Percentiles rank a stretch among this genome's conserved stretches.
These are phyloP conservation scores for Zoysia japonica DNA, from an alignment of 176 grass and related monocot species.

Conservation along the genomic window DNA sequence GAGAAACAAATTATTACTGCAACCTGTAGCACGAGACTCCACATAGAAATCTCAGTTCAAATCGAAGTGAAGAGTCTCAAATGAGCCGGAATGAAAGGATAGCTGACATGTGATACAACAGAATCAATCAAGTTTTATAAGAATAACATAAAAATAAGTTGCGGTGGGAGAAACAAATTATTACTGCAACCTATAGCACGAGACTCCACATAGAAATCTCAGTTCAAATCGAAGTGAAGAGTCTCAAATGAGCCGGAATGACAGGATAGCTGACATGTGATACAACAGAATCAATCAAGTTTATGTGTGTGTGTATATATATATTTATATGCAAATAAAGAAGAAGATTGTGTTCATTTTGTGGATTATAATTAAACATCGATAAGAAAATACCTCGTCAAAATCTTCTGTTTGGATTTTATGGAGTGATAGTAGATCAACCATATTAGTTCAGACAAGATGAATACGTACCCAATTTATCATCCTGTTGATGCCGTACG, in stretches of 20 bases:
- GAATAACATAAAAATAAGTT: neutral
- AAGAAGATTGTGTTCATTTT: neutral
- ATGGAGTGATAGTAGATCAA: neutral
- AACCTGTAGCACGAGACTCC: neutral
- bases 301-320: no score
- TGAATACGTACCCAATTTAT: neutral
- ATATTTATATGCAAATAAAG: neutral
- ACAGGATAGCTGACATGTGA: no score
- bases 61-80: slow-evolving; percentile 2
- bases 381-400: neutral
- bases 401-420: neutral
- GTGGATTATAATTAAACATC: neutral
- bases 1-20: neutral
- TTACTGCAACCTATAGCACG: neutral
- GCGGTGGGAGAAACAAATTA: neutral
- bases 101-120: slow-evolving; percentile 13
- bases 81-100: neutral
- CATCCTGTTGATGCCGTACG: neutral
- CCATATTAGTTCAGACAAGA: neutral
- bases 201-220: no score
- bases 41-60: neutral
- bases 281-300: no score
- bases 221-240: no score
- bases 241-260: no score
- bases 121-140: neutral